Base-by-base conservation (phyloP, 2,329 filamentous ascomycete genomes). In the Aspergillus sp. region DNA sequence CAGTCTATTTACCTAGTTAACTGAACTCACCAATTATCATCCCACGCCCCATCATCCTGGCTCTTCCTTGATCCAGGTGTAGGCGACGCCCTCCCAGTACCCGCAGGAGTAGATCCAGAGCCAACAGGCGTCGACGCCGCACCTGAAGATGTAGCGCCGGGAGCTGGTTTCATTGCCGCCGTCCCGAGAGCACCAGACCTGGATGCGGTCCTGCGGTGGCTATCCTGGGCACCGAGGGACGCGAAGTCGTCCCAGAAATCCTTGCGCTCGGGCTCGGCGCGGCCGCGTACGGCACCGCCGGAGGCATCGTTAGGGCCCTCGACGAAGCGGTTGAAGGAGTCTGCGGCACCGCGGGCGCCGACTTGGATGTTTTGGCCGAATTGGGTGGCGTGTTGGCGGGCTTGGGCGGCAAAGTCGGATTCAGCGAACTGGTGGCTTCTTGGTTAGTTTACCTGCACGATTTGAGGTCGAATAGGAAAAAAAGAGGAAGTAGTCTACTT, bases 191-290 rank as follows among this genome's bases (percentile, higher is more conserved):
- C 77, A 51, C 81, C 82, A 47, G 79, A 77, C 60, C 76, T 66
- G 33, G 65, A 70, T 23, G 66, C 77, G 61, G 65, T 63, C 50
- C 70, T 60, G 35, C 66, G 57, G 59, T 70, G 62, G 17, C 53
- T 63, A 19, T 72, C 64, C 55, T 73, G 59, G 19, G 59, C 60
- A 0, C 86, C 88, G 25, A 88, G 74, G 27, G 84, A 85, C 0
- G 91, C 88, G 75, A 98, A 96, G 65, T 89, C 89, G 72, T 96
- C 93, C 93, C 93, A 97, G 76, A 96, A 96, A 65, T 90, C 89
- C 71, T 89, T 89, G 75, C 88, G 90, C 59, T 87, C 85, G 7
- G 84, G 84, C 73, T 89, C 82, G 80, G 72, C 66, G 6, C 70
- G 69, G 27, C 70, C 68, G n/a, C 68, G 64, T 81, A 68, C 87